These are phyloP conservation scores for Saccharum spontaneum DNA, from an alignment of 176 grass and related monocot genomes.

Conservation along the genomic window DNA sequence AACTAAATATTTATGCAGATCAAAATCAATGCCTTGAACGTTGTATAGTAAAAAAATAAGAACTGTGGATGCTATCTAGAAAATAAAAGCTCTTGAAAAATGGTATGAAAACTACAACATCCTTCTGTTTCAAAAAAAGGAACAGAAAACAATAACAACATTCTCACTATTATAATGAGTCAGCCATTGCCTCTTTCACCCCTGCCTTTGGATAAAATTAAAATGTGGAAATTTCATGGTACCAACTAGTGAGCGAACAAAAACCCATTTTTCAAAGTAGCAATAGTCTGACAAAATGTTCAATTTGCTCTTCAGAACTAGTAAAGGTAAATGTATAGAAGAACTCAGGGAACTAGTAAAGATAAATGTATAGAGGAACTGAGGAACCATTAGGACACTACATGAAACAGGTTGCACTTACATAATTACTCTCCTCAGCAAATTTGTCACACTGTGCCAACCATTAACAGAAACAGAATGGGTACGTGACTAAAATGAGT, in stretches of 20 bases:
- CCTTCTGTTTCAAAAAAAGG: background rate
- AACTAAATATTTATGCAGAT: slow-evolving; percentile 33
- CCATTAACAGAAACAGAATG: background rate
- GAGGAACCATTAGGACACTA: background rate
- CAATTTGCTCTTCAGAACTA: background rate
- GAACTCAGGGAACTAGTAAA: background rate
- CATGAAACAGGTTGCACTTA: slow-evolving; percentile 14
- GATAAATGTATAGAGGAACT: background rate
- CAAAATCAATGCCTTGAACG: slow-evolving; percentile 20
- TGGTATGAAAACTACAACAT: background rate
- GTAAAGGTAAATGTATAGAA: background rate
- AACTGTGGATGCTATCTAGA: background rate
- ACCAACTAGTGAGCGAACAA: background rate
- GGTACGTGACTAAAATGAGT: background rate
- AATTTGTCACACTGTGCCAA: background rate
- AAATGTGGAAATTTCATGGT: slow-evolving; percentile 6
- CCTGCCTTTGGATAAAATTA: background rate
- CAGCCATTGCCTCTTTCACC: background rate
- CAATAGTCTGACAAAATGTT: background rate
- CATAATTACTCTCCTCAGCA: background rate
- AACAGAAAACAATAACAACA: background rate
- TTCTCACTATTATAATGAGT: background rate
- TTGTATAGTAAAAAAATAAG: slow-evolving; percentile 25
- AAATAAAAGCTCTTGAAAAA: background rate
- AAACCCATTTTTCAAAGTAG: slow-evolving; percentile 10